Evolutionary conservation across 2,329 filamentous ascomycete genomes (phyloP), one percentile per base, ranked within the genome.

Genomic region (Triangularia setosa): DNA sequence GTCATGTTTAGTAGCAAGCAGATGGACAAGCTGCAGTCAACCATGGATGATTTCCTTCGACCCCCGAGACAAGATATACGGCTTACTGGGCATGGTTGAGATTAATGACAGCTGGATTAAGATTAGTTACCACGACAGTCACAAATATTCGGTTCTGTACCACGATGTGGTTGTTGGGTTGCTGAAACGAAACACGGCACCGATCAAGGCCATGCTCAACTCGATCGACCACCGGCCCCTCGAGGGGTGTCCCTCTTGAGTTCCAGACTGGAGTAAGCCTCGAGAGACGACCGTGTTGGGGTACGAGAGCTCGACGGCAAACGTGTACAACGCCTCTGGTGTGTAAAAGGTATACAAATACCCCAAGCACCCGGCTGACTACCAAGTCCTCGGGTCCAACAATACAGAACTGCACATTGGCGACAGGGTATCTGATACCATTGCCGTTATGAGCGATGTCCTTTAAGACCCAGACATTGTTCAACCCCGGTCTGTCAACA

Each of bases 1-100:
- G 81, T 89, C 6, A 75, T 91, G 0, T 91, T 91, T n/a, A 40
- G 35, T 18, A n/a, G 14, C n/a, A 40, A 40, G 14, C 14, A 40
- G 35, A 69, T 75, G 1, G 80, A 85, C 0, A 78, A 77, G 4
- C 83, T 88, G 21, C 71, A 79, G 0, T 57, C 73, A 0, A 79
- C 82, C 0, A 76, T 79, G 16, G 65, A 75, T 0, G 79, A 83
- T 1, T 90, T 90, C 52, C 70, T 87, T 0, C 70, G 70, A 0
- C 73, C 81, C 0, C 75, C 21, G n/a, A 28, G 52, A 55, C n/a
- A 55, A 55, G 8, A 28, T 55, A 4, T 55, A 55, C 23, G 52
- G 52, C 12, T 27, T 55, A 14, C 52, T 55, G 14, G 52, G 52
- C 11, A 25, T 55, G 21, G 9, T 18, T n/a, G 52, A 55, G 23